Evolutionary conservation across 495 filamentous ascomycete species (phyloP).

Genomic region (Aspergillus olivimuriae): DNA sequence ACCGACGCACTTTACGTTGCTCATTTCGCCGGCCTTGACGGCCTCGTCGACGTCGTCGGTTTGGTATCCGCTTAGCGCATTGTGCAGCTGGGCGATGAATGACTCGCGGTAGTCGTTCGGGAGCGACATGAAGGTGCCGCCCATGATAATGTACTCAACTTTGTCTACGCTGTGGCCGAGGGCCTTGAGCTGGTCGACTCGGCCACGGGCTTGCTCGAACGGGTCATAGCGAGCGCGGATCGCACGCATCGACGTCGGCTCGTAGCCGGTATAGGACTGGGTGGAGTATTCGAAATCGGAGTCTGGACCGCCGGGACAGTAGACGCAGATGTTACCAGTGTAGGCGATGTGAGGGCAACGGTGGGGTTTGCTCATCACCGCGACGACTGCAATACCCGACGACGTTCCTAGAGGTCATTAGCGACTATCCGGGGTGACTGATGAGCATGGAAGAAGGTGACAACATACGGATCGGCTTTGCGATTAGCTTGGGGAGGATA

Average conservation of each 20-base stretch:
- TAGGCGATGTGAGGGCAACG: constrained; percentile 96
- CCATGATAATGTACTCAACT: constrained; percentile 99
- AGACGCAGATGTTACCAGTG: constrained; percentile 98
- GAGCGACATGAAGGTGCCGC: constrained; percentile 97
- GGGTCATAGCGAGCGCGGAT: constrained; percentile 97
- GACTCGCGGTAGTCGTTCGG: constrained; percentile 80
- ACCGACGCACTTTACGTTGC: constrained; percentile 91
- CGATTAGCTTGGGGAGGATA: constrained; percentile 88
- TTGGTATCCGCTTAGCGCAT: constrained; percentile 89
- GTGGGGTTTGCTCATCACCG: constrained; percentile 99
- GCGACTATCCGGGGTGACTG: not conserved
- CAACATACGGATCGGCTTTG: constrained; percentile 83
- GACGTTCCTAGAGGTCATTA: constrained; percentile 61
- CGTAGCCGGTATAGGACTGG: constrained; percentile 96
- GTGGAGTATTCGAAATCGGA: constrained; percentile 99
- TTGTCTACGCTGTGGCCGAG: constrained; percentile 97
- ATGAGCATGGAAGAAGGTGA: not conserved
- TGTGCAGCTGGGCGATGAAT: constrained; percentile 94
- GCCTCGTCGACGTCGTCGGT: constrained; percentile 91
- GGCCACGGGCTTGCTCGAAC: constrained; percentile 91
- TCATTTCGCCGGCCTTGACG: constrained; percentile 85
- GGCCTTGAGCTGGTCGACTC: constrained; percentile 92
- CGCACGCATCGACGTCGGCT: constrained; percentile 96
- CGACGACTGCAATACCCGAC: constrained; percentile 97
- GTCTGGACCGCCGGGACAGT: constrained; percentile 95